Percentiles rank a stretch among this genome's conserved stretches.
These are phyloP conservation scores for Pycnococcus provasolii DNA, from an alignment of 139 green algal species.

Conservation along the genomic window DNA sequence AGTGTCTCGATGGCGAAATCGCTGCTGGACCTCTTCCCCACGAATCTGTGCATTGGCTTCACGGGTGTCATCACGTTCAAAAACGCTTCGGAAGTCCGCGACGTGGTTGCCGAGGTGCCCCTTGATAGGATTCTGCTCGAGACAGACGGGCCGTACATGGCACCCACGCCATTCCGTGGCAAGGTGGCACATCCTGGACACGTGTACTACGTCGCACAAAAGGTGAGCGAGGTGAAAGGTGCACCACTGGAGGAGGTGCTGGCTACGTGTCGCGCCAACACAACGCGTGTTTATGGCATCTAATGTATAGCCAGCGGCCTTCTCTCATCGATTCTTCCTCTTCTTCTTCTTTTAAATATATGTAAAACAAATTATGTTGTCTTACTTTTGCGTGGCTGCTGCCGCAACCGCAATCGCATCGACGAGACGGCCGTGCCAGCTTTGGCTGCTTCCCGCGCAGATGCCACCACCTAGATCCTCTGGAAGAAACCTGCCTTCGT, in stretches of 20 bases:
- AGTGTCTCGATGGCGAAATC: not conserved
- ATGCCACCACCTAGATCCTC: too few relatives aligned
- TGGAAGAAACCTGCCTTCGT: not conserved
- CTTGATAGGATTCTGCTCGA: constrained; percentile 12
- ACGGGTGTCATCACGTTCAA: constrained; percentile 16
- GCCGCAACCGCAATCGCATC: too few relatives aligned
- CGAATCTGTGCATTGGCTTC: constrained; percentile 7
- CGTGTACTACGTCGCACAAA: not conserved
- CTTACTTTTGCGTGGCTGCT: too few relatives aligned
- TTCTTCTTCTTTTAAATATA: too few relatives aligned
- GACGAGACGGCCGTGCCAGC: too few relatives aligned
- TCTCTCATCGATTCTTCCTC: too few relatives aligned
- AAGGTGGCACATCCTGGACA: not conserved
- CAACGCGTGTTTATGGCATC: constrained; percentile 4
- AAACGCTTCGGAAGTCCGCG: not conserved
- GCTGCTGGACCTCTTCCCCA: constrained; percentile 8
- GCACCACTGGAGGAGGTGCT: not conserved
- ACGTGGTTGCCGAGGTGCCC: not conserved
- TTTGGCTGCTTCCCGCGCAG: too few relatives aligned
- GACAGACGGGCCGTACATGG: constrained; percentile 16
- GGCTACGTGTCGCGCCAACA: not conserved
- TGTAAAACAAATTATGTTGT: too few relatives aligned
- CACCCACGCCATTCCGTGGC: constrained; percentile 3
- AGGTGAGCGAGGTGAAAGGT: not conserved
- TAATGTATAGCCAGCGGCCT: not conserved